Conservation (phyloP, 78 protist species). For the Planoprotostelium fungivorum region DNA sequence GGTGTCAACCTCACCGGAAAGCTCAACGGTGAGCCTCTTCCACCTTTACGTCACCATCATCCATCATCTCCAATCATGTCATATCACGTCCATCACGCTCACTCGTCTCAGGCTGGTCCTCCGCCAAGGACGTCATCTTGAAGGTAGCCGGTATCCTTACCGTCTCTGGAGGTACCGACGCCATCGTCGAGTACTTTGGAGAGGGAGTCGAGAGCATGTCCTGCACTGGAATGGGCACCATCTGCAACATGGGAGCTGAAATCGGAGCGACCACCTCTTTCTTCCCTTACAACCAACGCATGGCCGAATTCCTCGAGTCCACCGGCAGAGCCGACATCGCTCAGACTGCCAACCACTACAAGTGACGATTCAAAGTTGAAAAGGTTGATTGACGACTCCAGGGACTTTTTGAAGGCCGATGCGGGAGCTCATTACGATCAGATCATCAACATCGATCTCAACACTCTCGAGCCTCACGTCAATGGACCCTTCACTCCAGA, state of each 20-base stretch:
- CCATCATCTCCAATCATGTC: not conserved
- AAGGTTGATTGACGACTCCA: not conserved
- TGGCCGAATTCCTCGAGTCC: slow-evolving; percentile 78
- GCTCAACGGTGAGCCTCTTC: slow-evolving; percentile 42
- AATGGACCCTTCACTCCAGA: slow-evolving; percentile 98
- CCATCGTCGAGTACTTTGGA: slow-evolving; percentile 90
- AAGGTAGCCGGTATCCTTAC: slow-evolving; percentile 87
- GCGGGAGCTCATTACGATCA: slow-evolving; percentile 76
- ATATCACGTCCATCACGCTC: not conserved
- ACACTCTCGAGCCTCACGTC: slow-evolving; percentile 84
- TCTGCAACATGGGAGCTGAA: slow-evolving; percentile 97
- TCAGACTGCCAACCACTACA: slow-evolving; percentile 15
- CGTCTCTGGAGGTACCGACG: slow-evolving; percentile 89
- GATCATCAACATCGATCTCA: slow-evolving; percentile 82
- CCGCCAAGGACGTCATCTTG: slow-evolving; percentile 92
- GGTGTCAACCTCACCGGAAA: slow-evolving; percentile 90
- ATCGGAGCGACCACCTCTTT: slow-evolving; percentile 96
- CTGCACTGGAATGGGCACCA: slow-evolving; percentile 93
- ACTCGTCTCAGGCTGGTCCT: slow-evolving; percentile 83
- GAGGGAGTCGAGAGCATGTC: slow-evolving; percentile 84
- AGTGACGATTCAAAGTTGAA: not conserved
- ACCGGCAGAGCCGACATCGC: slow-evolving; percentile 83
- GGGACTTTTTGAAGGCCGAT: slow-evolving; percentile 64
- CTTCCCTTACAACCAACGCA: slow-evolving; percentile 89
- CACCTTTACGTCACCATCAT: not conserved